Base-by-base conservation (phyloP, 1,284 basidiomycete species). In the Termitomyces sp. region DNA sequence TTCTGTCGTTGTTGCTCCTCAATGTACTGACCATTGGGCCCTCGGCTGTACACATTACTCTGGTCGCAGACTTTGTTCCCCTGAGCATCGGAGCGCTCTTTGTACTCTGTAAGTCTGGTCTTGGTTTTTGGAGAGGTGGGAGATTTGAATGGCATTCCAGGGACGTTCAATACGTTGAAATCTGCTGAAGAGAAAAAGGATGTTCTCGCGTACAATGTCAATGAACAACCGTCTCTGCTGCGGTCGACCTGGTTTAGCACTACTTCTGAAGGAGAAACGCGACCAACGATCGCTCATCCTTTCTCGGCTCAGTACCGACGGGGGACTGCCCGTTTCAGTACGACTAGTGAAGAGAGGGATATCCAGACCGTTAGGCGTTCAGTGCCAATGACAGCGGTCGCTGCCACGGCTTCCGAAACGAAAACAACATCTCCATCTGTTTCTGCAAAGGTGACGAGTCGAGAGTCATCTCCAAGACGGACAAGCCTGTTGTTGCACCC, bases 21-120 rank as follows among this genome's bases (percentile, higher is more conserved):
- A 79, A 82, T 42, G 47, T 79, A 7, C 59, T 80, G 28, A 75
- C 72, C 2, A 57, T 79, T 28, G 74, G 74, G 4, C 78, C 80
- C 15, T 68, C 68, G 26, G 69, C 72, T 1, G 65, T 69, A 2
- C 60, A 63, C 36, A 74, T 73, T 19, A 74, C 67, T 44, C 61
- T 73, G 8, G 52, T 80, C 3, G 76, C 70, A 0, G 74, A 81
- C 45, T 76, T 76, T 53, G 61, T 82, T 21, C 78, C 79, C 0
- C 74, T 77, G 53, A 74, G 75, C 56, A 59, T 81, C n/a, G 78
- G 75, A 15, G 68, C 75, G 5, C 55, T 82, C 13, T 54, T 75
- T 19, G 78, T 82, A n/a, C 67, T 82, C 44, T 62, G 71, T 72
- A 58, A 59, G 62, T 9, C 6, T 13, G 19, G 3, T 8, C 42